These are phyloP conservation scores for Epichloe uncinata DNA, from an alignment of 2,329 filamentous ascomycete genomes.

Conservation along the genomic window DNA sequence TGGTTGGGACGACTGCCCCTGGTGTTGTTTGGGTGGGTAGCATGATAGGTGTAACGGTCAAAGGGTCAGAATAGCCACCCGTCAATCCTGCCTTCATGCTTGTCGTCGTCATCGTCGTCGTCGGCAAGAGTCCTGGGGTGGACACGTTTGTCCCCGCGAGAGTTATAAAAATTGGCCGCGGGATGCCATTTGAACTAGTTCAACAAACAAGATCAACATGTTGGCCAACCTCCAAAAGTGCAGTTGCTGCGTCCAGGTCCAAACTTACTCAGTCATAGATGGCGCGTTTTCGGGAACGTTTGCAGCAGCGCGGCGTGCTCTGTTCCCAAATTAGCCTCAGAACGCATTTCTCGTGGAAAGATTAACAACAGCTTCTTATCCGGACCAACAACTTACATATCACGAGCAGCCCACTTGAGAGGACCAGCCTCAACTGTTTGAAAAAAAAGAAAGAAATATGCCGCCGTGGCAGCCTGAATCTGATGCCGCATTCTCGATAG, in stretches of 20 bases:
- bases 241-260: background rate
- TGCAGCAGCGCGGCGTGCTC: constrained; percentile 10
- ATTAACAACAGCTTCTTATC: background rate
- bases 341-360: background rate
- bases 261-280: background rate
- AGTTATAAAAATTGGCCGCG: background rate
- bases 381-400: constrained; percentile 13
- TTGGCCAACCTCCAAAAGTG: background rate
- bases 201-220: background rate
- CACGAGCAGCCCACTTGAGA: constrained; percentile 19
- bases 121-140: background rate
- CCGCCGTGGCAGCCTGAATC: constrained; percentile 10
- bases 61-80: background rate
- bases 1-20: background rate
- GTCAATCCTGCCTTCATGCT: background rate
- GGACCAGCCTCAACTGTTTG: constrained; percentile 22
- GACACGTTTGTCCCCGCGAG: background rate
- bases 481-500: constrained; percentile 1
- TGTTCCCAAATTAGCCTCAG: constrained; percentile 8
- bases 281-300: background rate
- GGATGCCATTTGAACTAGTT: background rate
- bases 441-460: constrained; percentile 16
- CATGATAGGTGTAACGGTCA: background rate
- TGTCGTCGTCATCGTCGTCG: background rate
- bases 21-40: background rate